Evolutionary conservation across 2,329 filamentous ascomycete species (phyloP), one percentile per base, ranked within the genome.

Genomic region (Phyllosticta ampelicida): DNA sequence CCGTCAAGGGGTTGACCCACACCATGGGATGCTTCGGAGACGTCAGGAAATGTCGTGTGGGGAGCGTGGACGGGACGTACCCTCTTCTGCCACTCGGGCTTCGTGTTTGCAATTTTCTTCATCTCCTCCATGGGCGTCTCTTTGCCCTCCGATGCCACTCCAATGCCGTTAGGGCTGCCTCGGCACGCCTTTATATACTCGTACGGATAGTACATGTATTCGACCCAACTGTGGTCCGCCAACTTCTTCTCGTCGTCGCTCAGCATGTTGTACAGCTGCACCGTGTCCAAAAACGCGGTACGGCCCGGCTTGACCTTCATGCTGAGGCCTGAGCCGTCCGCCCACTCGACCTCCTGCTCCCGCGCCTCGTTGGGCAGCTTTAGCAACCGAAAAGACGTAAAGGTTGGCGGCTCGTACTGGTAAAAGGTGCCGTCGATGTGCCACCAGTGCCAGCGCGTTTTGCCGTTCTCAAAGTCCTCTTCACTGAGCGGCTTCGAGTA

Each of bases 1-100:
- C 71, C 0, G 73, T 70, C 1, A 67, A 65, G 0, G 76, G 75
- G 57, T 77, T 78, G 9, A 74, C 67, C 75, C 75, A 77, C 1
- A 77, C 75, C 70, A 77, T 74, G 1, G 76, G 75, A 62, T 77
- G 77, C 58, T 56, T 11, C 20, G 50, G 5, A 1, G 23, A 26
- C 28, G 20, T 55, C 20, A 26, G 13, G 65, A n/a, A 21, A 30
- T 10, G 6, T 48, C 19, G 16, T 19, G 18, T 23, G 19, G 18
- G 16, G 23, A 3, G 23, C 23, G 23, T 53, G 49, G 26, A 1
- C 11, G 11, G 48, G 11, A 16, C 49, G 18, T 28, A 56, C 48
- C 54, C n/a, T 56, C 54, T 56, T 51, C 44, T 55, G 54, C 54
- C 64, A 65, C 63, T 77, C 75, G 50, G 75, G 58, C 21, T 67